Percentiles rank a stretch among this genome's conserved stretches.
These are phyloP conservation scores for Penicillium corylophilum DNA, from an alignment of 2,329 filamentous ascomycete species.

Conservation along the genomic window DNA sequence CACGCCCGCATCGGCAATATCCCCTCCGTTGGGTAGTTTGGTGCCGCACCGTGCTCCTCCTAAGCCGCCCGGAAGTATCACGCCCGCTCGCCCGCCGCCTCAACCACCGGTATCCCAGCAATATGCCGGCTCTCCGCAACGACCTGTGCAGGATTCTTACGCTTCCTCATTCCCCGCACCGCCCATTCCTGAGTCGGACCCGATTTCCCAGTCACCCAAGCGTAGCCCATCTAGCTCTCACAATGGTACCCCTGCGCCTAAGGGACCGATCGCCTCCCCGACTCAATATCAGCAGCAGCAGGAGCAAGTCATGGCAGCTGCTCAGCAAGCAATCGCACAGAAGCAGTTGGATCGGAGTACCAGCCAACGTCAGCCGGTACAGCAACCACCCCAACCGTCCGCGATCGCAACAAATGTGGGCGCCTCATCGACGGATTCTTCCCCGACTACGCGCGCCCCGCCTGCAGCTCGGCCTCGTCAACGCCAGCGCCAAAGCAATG, in stretches of 20 bases:
- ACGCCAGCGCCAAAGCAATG: conserved; percentile 73
- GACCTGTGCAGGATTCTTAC: conserved; percentile 56
- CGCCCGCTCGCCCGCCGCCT: conserved; percentile 44
- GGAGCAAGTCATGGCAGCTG: conserved; percentile 76
- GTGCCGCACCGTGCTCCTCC: conserved; percentile 83
- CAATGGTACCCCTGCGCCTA: conserved; percentile 55
- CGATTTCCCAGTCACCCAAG: conserved; percentile 66
- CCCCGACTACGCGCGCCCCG: conserved; percentile 45
- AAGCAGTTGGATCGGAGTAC: conserved; percentile 68
- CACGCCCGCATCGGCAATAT: conserved; percentile 33
- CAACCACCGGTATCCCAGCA: conserved; percentile 45
- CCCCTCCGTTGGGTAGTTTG: conserved; percentile 52
- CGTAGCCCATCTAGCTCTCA: conserved; percentile 69
- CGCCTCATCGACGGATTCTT: conserved; percentile 34
- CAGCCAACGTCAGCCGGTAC: conserved; percentile 66
- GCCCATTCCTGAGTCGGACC: conserved; percentile 54
- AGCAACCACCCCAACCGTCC: conserved; percentile 46
- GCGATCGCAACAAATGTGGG: conserved; percentile 41
- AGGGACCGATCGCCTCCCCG: conserved; percentile 42
- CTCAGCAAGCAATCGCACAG: conserved; percentile 72
- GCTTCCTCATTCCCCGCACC: conserved; percentile 44
- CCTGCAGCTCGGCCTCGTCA: conserved; percentile 70
- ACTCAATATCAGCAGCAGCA: conserved; percentile 67
- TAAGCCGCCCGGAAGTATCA: conserved; percentile 66
- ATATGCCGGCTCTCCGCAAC: conserved; percentile 44